A percentile compares a stretch with the other conserved stretches of the same genome.
Conservation (phyloP, 2,329 filamentous ascomycete genomes). For the Xylaria sp. region DNA sequence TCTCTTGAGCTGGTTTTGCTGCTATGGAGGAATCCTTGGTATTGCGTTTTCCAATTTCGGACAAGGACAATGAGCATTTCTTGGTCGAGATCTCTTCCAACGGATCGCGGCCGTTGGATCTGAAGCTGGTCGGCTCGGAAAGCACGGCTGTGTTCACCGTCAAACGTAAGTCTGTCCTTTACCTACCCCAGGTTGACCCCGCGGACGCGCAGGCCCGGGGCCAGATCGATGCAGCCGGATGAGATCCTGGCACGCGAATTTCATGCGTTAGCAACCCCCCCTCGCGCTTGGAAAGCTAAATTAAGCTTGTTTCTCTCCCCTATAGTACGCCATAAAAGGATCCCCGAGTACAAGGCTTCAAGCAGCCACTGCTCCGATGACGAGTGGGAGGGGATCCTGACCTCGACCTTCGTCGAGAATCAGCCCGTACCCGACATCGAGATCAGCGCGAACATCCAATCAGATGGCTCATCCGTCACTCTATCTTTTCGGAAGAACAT, state of each 20-base stretch:
- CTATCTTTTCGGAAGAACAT: constrained; percentile 68
- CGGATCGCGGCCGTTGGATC: constrained; percentile 58
- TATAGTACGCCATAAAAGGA: constrained; percentile 59
- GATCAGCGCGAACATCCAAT: constrained; percentile 59
- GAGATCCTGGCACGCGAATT: constrained; percentile 24
- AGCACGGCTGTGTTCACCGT: constrained; percentile 61
- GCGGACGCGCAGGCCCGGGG: no score
- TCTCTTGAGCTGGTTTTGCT: not conserved
- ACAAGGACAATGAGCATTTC: constrained; percentile 55
- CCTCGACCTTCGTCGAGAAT: constrained; percentile 55
- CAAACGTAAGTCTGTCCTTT: constrained; percentile 54
- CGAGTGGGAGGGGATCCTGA: constrained; percentile 70
- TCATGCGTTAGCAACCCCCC: constrained; percentile 25
- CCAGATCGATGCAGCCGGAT: constrained; percentile 14
- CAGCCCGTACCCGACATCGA: constrained; percentile 58
- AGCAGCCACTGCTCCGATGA: constrained; percentile 58
- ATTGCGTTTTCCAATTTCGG: constrained; percentile 61
- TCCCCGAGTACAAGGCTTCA: constrained; percentile 55
- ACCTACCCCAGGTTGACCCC: constrained; percentile 6
- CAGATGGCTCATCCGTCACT: constrained; percentile 53
- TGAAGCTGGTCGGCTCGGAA: constrained; percentile 71
- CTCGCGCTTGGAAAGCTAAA: constrained; percentile 16
- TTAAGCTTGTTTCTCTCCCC: constrained; percentile 19
- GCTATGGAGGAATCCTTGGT: constrained; percentile 42
- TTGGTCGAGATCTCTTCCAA: constrained; percentile 61